phyloP scores from a whole-genome alignment of 768 basidiomycete genomes.

The Auriscalpium microsporum region DNA sequence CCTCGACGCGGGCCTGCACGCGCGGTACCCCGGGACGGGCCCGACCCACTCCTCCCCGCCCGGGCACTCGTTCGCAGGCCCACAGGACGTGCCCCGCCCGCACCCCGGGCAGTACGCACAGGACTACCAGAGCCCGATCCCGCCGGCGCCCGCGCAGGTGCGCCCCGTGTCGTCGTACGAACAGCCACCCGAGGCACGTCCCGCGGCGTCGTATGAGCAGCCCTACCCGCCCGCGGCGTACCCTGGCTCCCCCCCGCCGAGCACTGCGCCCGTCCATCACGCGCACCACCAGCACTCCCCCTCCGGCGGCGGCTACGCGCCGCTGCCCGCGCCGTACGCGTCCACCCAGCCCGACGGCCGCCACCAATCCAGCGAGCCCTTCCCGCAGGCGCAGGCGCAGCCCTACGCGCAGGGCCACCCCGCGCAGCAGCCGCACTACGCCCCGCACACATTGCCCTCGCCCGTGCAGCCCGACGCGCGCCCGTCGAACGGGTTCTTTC shows the following conservation, averaged over 20 bases:
- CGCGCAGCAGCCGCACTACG: not conserved
- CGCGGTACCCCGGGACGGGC: not conserved
- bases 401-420: not conserved
- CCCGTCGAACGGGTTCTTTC: constrained; percentile 1
- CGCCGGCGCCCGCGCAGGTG: not conserved
- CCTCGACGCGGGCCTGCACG: not conserved
- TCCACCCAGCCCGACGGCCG: too few relatives aligned
- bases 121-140: not conserved
- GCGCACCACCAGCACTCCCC: too few relatives aligned
- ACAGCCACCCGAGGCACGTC: too few relatives aligned
- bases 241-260: too few relatives aligned
- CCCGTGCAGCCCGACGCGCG: not conserved
- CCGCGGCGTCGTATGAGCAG: too few relatives aligned
- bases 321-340: too few relatives aligned
- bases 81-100: too few relatives aligned
- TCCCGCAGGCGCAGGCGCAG: too few relatives aligned
- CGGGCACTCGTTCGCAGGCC: not conserved
- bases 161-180: not conserved
- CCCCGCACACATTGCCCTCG: not conserved
- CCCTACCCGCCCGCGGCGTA: too few relatives aligned
- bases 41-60: not conserved
- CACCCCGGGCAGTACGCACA: not conserved
- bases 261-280: too few relatives aligned
- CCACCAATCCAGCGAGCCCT: too few relatives aligned
- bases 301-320: too few relatives aligned